Evolutionary conservation across 257 asterid genomes (phyloP), one percentile per base, ranked within the genome.

Genomic region (Fraxinus quadrangulata): DNA sequence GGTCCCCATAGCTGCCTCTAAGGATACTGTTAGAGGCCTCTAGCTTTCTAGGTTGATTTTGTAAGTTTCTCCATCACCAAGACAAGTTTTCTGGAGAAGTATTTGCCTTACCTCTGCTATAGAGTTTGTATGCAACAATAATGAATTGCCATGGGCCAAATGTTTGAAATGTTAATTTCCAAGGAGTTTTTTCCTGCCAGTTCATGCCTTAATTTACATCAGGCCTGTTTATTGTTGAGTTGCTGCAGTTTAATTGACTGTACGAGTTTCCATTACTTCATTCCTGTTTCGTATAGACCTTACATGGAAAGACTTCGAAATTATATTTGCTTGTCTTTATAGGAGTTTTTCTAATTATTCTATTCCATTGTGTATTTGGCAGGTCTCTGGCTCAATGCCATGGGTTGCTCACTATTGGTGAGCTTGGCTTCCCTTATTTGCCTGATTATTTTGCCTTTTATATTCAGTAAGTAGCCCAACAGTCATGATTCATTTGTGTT

Each of bases 391-490:
- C 66, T 89, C 85, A 80, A 83, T 78, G 98, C 99, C 70, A 93
- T 95, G 96, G 92, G 91, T 47, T 95, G 99, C 89, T 95, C 99
- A 36, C 91, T 95, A 51, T 85, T 95, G 92, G 99, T 95, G 89
- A 95, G 99, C 97, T 78, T 95, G 91, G 97, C 99, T 80, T 95
- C 99, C 33, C 97, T 95, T 76, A 87, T 95, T 76, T 95, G 99
- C 92, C 90, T 93, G 87, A 82, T 95, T 85, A 71, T 95, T 81
- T 89, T 95, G 89, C 99, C 99, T 75, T n/a, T 95, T 56, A 79
- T 95, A 71, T 90, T 93, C 83, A 76, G 98, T 95, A 83, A 91
- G 97, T 87, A 34, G 51, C 80, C 75, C 75, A 61, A 79, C 72
- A 69, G 67, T 34, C 73, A 51, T 72, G 24, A 36, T 39, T 39